Evolutionary conservation across 768 basidiomycete genomes (phyloP).

Genomic region (Boletus subparvulus): DNA sequence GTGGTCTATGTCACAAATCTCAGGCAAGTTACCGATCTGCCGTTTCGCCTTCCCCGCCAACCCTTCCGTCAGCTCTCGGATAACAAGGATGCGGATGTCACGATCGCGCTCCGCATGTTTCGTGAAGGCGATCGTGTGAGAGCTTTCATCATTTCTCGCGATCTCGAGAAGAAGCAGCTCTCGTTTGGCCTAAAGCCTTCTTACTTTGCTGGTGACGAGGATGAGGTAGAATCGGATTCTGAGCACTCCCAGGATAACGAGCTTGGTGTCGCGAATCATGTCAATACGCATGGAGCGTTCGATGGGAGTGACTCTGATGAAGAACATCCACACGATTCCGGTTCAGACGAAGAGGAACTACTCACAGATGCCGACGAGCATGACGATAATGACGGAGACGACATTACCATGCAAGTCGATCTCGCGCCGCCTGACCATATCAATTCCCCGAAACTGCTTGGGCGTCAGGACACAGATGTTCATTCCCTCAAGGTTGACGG

Average conservation of each 20-base stretch:
- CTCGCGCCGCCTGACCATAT: not conserved
- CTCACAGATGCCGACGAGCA: slow-evolving; percentile 12
- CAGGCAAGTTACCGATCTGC: slow-evolving; percentile 51
- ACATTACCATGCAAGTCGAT: slow-evolving; percentile 22
- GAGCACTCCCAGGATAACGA: slow-evolving; percentile 25
- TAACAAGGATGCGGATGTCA: slow-evolving; percentile 76
- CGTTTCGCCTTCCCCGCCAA: not conserved
- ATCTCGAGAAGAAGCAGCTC: slow-evolving; percentile 77
- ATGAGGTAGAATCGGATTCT: slow-evolving; percentile 33
- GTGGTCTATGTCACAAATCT: slow-evolving; percentile 92
- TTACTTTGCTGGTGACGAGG: slow-evolving; percentile 69
- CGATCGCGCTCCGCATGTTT: slow-evolving; percentile 76
- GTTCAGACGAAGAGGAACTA: slow-evolving; percentile 23
- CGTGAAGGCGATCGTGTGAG: slow-evolving; percentile 85
- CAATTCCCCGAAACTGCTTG: not conserved
- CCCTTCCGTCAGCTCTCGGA: slow-evolving; percentile 69
- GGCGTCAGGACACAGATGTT: not conserved
- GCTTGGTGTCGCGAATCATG: slow-evolving; percentile 33
- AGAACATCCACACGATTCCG: slow-evolving; percentile 1
- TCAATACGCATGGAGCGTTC: slow-evolving; percentile 21
- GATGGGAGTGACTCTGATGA: slow-evolving; percentile 21
- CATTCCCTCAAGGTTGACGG: slow-evolving; percentile 56
- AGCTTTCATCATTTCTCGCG: slow-evolving; percentile 69
- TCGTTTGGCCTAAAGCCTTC: slow-evolving; percentile 86
- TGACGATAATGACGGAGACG: slow-evolving; percentile 19